Conservation (phyloP, 805 yeast species). For the Priceomyces castillae region DNA sequence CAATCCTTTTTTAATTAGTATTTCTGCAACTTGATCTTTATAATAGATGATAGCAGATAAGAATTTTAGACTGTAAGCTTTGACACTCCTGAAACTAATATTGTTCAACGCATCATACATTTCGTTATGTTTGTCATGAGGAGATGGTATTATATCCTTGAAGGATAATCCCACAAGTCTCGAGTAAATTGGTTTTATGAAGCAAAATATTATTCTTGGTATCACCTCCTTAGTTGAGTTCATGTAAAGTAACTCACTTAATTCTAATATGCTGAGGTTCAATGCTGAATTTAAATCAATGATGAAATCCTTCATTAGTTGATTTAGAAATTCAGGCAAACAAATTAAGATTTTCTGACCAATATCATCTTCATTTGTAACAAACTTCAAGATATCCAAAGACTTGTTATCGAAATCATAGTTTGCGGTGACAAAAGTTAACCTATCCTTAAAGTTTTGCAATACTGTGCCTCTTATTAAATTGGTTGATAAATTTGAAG, state of each 20-base stretch:
- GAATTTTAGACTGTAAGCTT: constrained; percentile 7
- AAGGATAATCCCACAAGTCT: constrained; percentile 7
- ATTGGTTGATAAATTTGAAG: constrained; percentile 11
- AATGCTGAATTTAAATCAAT: background rate
- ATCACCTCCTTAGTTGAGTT: constrained; percentile 3
- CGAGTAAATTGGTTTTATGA: constrained; percentile 6
- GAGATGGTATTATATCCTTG: constrained; percentile 7
- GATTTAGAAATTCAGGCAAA: constrained; percentile 15
- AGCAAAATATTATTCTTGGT: constrained; percentile 3
- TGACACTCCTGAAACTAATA: constrained; percentile 8
- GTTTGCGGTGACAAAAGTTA: constrained; percentile 21
- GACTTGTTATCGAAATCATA: constrained; percentile 16
- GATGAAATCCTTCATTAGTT: background rate
- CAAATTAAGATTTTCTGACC: constrained; percentile 14
- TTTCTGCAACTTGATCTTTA: constrained; percentile 7
- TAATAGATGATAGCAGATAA: constrained; percentile 11
- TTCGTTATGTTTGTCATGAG: constrained; percentile 7
- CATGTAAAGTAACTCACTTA: background rate
- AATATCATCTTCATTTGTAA: constrained; percentile 7
- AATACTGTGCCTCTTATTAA: constrained; percentile 13
- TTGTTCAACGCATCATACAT: constrained; percentile 6
- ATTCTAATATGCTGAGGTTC: background rate
- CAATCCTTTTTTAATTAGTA: background rate
- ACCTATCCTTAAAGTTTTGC: constrained; percentile 14
- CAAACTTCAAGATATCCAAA: constrained; percentile 16